Conservation (phyloP, 495 filamentous ascomycete species). For the Cercophora newfieldiana region DNA sequence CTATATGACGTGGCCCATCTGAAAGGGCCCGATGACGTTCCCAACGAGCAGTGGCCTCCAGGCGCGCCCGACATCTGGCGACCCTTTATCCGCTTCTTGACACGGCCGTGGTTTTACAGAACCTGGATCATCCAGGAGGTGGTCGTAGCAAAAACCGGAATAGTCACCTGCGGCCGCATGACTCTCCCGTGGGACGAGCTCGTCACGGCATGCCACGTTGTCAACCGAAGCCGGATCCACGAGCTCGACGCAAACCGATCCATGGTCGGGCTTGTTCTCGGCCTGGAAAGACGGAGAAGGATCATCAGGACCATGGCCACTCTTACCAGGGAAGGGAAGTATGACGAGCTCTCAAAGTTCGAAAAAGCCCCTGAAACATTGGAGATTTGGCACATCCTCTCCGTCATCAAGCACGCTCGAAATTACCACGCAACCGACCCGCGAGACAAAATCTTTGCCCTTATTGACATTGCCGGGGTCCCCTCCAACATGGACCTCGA, state of each 20-base stretch:
- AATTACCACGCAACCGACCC: conserved; percentile 10
- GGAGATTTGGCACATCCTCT: background rate
- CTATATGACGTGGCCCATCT: background rate
- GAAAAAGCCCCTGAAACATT: background rate
- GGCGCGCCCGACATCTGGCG: background rate
- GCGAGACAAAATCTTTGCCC: conserved; percentile 5
- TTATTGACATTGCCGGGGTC: background rate
- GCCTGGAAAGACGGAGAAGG: background rate
- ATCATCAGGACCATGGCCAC: background rate
- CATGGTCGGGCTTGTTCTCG: background rate
- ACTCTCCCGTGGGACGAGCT: background rate
- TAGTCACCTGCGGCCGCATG: background rate
- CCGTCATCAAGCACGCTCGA: background rate
- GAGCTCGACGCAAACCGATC: background rate
- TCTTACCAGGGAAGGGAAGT: background rate
- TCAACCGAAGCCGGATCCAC: background rate
- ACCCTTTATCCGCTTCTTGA: background rate
- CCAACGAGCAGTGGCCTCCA: background rate
- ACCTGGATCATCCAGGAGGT: background rate
- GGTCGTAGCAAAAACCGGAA: background rate
- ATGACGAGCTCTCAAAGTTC: background rate
- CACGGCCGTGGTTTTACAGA: background rate
- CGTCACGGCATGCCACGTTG: background rate
- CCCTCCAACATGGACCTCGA: background rate
- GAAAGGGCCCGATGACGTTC: background rate